phyloP scores from a whole-genome alignment of 768 basidiomycete genomes.

The Crucibulum laeve region DNA sequence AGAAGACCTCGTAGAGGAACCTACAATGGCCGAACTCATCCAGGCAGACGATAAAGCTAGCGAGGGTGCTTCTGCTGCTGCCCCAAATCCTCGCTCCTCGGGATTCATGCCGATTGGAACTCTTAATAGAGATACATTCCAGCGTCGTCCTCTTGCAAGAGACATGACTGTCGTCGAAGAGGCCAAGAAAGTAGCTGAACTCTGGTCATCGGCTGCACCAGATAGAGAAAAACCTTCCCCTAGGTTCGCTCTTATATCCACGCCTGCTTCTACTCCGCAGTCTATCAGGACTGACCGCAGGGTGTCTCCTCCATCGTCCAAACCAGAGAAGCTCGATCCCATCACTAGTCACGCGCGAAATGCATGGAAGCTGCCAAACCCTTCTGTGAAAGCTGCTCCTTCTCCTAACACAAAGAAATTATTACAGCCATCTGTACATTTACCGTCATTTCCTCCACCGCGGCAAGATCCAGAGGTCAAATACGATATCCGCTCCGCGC shows the following conservation, averaged over 20 bases:
- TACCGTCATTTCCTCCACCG: slow-evolving; percentile 26
- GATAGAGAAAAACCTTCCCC: too few species aligned
- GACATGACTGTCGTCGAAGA: slow-evolving; percentile 30
- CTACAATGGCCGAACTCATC: neutral
- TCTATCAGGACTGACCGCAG: too few species aligned
- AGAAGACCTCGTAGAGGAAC: neutral
- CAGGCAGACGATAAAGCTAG: neutral
- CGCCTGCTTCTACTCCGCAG: too few species aligned
- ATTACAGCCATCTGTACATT: slow-evolving; percentile 17
- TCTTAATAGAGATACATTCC: slow-evolving; percentile 37
- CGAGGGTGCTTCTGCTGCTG: slow-evolving; percentile 24
- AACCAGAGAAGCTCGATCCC: too few species aligned
- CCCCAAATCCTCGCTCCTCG: slow-evolving; percentile 71
- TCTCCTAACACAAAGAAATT: slow-evolving; percentile 11
- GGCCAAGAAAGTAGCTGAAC: slow-evolving; percentile 30
- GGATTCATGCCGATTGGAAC: slow-evolving; percentile 69
- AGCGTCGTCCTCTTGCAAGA: slow-evolving; percentile 17
- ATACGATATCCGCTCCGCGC: slow-evolving; percentile 72
- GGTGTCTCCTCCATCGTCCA: too few species aligned
- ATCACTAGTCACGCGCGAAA: too few species aligned
- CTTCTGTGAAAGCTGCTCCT: slow-evolving; percentile 2
- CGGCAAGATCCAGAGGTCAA: slow-evolving; percentile 48
- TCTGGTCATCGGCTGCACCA: slow-evolving; percentile 34
- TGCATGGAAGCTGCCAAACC: too few species aligned
- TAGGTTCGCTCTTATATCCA: too few species aligned